Conservation (phyloP, 495 filamentous ascomycete species). For the Neohortaea acidophila region DNA sequence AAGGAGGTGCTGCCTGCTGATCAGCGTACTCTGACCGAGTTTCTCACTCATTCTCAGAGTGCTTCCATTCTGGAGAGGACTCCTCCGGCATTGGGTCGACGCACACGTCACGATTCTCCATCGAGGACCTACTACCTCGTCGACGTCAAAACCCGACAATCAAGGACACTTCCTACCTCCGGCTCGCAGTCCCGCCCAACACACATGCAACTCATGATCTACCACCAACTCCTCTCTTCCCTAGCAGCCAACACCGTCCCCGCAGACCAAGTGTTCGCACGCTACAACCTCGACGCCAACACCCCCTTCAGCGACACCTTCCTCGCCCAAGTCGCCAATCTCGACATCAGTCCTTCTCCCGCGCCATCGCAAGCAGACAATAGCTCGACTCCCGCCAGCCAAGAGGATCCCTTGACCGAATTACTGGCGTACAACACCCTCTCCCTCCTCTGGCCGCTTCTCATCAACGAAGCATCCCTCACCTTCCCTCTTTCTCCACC, state of each 20-base stretch:
- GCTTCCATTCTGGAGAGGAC: conserved; percentile 3
- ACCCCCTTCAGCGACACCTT: conserved; percentile 62
- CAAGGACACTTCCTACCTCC: conserved; percentile 40
- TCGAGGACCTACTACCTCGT: conserved; percentile 44
- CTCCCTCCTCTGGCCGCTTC: conserved; percentile 45
- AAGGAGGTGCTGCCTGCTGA: conserved; percentile 31
- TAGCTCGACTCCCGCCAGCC: neutral
- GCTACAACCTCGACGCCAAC: conserved; percentile 51
- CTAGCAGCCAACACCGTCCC: conserved; percentile 59
- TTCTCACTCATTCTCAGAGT: conserved; percentile 5
- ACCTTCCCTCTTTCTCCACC: conserved; percentile 3
- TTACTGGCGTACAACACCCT: conserved; percentile 47
- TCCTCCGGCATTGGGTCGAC: conserved; percentile 4
- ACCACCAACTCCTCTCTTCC: conserved; percentile 67
- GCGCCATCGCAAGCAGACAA: conserved; percentile 10
- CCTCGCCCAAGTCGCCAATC: conserved; percentile 55
- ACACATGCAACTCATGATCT: conserved; percentile 75
- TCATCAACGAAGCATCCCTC: conserved; percentile 35
- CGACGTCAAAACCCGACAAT: conserved; percentile 73
- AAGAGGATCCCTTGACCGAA: conserved; percentile 36
- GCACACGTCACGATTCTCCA: conserved; percentile 9
- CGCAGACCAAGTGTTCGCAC: conserved; percentile 46
- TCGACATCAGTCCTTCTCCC: conserved; percentile 37
- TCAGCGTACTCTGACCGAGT: conserved; percentile 26
- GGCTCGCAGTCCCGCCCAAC: conserved; percentile 59